These are phyloP conservation scores for Paxillus ammoniavirescens DNA, from an alignment of 768 basidiomycete genomes.

Conservation along the genomic window DNA sequence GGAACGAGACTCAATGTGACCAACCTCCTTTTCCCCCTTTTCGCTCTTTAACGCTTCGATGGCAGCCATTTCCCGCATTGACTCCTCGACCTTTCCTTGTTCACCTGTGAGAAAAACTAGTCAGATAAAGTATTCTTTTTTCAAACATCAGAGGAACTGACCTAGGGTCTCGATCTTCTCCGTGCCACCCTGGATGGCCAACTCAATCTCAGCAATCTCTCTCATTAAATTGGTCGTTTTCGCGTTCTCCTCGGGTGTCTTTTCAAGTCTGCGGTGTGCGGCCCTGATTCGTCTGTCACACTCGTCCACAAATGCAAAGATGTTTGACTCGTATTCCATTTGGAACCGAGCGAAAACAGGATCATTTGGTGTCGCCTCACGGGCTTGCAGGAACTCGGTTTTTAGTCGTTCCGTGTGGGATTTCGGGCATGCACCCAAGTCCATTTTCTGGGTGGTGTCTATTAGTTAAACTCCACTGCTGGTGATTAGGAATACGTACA, in stretches of 20 bases:
- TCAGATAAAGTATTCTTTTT: not conserved
- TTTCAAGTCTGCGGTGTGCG: slow-evolving; percentile 93
- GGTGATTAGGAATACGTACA: slow-evolving; percentile 46
- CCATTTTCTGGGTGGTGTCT: slow-evolving; percentile 77
- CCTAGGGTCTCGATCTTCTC: slow-evolving; percentile 96
- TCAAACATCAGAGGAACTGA: slow-evolving; percentile 33
- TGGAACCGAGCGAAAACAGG: slow-evolving; percentile 87
- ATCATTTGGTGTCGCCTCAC: slow-evolving; percentile 71
- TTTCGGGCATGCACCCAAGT: slow-evolving; percentile 95
- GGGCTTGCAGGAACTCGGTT: slow-evolving; percentile 81
- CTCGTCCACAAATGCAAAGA: slow-evolving; percentile 96
- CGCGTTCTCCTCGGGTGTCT: slow-evolving; percentile 99
- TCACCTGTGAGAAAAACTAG: slow-evolving; percentile 58
- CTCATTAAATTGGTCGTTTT: slow-evolving; percentile 99
- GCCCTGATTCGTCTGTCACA: slow-evolving; percentile 95
- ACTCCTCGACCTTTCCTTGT: slow-evolving; percentile 98
- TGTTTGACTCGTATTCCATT: slow-evolving; percentile 94
- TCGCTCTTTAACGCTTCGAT: slow-evolving; percentile 97
- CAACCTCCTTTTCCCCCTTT: slow-evolving; percentile 92
- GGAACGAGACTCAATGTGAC: slow-evolving; percentile 10
- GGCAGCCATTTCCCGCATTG: slow-evolving; percentile 95
- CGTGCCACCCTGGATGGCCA: slow-evolving; percentile 97
- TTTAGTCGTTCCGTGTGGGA: slow-evolving; percentile 94
- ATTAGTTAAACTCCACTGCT: not conserved
- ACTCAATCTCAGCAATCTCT: slow-evolving; percentile 98